Conservation (phyloP, 345 rosid species). For the Gossypium australe region DNA sequence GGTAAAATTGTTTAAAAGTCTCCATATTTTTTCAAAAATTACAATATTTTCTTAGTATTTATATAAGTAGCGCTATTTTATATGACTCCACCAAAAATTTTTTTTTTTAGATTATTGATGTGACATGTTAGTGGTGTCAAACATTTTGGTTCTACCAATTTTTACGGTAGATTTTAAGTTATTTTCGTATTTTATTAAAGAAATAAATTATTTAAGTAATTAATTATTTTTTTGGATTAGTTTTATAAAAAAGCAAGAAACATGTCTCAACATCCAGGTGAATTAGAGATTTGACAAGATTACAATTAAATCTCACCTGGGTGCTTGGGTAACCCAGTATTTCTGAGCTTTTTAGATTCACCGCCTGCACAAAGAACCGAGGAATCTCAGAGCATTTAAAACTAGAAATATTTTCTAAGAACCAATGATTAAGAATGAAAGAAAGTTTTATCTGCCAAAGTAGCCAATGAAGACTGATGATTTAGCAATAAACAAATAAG, state of each 20-base stretch:
- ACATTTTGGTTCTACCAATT: too few relatives aligned
- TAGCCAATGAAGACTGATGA: not conserved
- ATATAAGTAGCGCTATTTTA: accelerated
- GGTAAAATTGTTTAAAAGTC: too few relatives aligned
- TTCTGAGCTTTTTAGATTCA: conserved; percentile 80
- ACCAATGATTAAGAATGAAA: not conserved
- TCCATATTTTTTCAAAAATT: too few relatives aligned
- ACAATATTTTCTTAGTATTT: accelerated
- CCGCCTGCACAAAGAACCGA: conserved; percentile 65
- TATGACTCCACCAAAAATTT: accelerated
- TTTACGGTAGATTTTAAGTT: accelerated
- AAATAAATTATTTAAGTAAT: too few relatives aligned
- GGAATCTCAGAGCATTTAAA: conserved; percentile 15
- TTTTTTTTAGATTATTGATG: too few relatives aligned
- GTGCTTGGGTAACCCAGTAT: conserved; percentile 63
- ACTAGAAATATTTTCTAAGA: not conserved
- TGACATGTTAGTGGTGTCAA: too few relatives aligned
- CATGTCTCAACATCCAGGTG: conserved; percentile 20
- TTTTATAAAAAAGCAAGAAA: conserved; percentile 1
- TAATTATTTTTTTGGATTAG: too few relatives aligned
- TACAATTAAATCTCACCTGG: conserved; percentile 52
- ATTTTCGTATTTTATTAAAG: too few relatives aligned
- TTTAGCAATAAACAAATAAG: not conserved
- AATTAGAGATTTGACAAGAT: conserved; percentile 20
- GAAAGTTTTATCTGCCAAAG: not conserved